Conservation (phyloP, 805 yeast genomes). For the Kazachstania bromeliacearum region DNA sequence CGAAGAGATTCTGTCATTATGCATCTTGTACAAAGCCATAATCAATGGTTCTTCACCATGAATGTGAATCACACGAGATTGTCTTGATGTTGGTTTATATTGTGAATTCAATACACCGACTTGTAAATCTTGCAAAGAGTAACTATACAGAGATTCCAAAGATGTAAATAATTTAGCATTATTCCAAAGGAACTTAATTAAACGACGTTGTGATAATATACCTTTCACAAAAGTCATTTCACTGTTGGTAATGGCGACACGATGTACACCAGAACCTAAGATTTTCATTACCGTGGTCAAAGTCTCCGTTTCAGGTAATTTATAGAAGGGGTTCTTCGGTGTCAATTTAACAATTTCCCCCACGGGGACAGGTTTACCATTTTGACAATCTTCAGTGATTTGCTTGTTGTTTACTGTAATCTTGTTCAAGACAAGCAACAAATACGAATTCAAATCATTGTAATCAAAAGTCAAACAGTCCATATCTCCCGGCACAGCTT, state of each 20-base stretch:
- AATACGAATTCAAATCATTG: slow-evolving; percentile 79
- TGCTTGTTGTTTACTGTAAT: slow-evolving; percentile 32
- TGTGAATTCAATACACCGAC: slow-evolving; percentile 51
- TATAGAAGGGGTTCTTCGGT: slow-evolving; percentile 81
- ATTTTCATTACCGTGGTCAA: slow-evolving; percentile 71
- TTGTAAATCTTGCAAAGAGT: slow-evolving; percentile 58
- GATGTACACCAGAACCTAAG: slow-evolving; percentile 90
- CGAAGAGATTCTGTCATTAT: slow-evolving; percentile 72
- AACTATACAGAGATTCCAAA: slow-evolving; percentile 64
- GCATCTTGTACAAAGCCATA: slow-evolving; percentile 82
- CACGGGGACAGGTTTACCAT: slow-evolving; percentile 87
- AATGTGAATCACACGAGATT: slow-evolving; percentile 61
- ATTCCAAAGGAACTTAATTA: slow-evolving; percentile 81
- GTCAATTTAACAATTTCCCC: slow-evolving; percentile 76
- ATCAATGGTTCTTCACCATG: slow-evolving; percentile 80
- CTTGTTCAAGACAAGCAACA: slow-evolving; percentile 75
- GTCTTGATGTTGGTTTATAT: slow-evolving; percentile 31
- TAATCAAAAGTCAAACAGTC: slow-evolving; percentile 84
- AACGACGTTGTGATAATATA: slow-evolving; percentile 81
- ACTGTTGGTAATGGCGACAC: slow-evolving; percentile 68
- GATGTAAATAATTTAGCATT: slow-evolving; percentile 80
- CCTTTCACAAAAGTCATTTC: slow-evolving; percentile 58
- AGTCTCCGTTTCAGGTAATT: slow-evolving; percentile 59
- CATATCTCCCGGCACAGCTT: slow-evolving; percentile 42
- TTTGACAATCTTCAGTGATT: slow-evolving; percentile 51